Evolutionary conservation across 805 yeast species (phyloP), one percentile per base, ranked within the genome.

Genomic region (Clavispora vitiphila): DNA sequence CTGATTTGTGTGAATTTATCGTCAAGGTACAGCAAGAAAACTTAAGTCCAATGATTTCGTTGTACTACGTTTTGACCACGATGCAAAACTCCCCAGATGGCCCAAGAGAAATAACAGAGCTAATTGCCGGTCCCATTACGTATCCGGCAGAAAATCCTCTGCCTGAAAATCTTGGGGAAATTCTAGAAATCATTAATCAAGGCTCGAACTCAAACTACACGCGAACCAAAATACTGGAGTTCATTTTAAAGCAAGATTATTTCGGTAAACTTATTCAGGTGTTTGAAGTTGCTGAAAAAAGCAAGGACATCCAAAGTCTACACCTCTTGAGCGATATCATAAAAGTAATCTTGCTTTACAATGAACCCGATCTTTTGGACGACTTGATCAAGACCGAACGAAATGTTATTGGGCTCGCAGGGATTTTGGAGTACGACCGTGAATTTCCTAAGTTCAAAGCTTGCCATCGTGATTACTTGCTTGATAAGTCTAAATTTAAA

Each of bases 361-460:
- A 86, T 54, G 96, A 90, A 37, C 49, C 57, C 5, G 18, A 50
- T 5, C 47, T 69, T 10, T 47, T 69, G 11, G 72, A 66, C 35
- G 62, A 60, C 34, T 55, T 69, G 10, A 46, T 68, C 4, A 50
- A 57, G 4, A 44, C 57, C 8, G 70, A 66, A 38, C 56, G 55
- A 8, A 64, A 60, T 30, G 55, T 67, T 8, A 35, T 59, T 53
- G 84, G 85, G 1, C 64, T 87, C 3, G 75, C 83, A 10, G 96
- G 96, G 1, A 83, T 88, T 10, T 63, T 91, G 36, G 99, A 93
- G 60, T 68, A 88, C 60, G 97, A 93, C 59, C 85, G 93, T 0
- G 95, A 86, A 42, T 87, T 76, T 54, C 96, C 96, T 1, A 71
- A 72, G 11, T 72, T 74, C 49, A 89, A 87, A 60, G 87, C 96